Conservation (phyloP, 2,329 filamentous ascomycete genomes). For the Albophoma yamanashiensis region DNA sequence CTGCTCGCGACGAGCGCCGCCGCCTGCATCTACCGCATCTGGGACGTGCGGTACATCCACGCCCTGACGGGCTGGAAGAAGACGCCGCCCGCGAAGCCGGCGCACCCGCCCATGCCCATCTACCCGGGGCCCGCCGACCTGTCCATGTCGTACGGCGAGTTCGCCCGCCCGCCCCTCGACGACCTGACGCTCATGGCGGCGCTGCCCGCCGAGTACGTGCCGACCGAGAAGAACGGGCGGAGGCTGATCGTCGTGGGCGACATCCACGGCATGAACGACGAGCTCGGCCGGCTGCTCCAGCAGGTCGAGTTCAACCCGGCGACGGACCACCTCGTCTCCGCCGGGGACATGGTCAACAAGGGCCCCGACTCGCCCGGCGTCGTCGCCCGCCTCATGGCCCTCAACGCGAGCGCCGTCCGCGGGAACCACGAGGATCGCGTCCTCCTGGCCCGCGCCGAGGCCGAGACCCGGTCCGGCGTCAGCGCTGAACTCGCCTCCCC, state of each 20-base stretch:
- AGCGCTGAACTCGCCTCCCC: conserved; percentile 14
- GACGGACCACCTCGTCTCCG: conserved; percentile 62
- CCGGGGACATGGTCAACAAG: conserved; percentile 75
- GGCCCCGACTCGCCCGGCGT: conserved; percentile 76
- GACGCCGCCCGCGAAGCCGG: neutral
- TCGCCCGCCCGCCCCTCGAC: conserved; percentile 26
- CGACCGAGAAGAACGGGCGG: conserved; percentile 28
- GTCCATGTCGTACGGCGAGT: conserved; percentile 29
- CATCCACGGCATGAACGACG: conserved; percentile 74
- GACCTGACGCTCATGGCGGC: conserved; percentile 17
- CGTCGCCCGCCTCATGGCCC: conserved; percentile 59
- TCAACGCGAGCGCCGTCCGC: conserved; percentile 71
- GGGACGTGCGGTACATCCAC: conserved; percentile 10
- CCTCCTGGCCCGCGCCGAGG: conserved; percentile 48
- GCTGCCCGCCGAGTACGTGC: conserved; percentile 18
- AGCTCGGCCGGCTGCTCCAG: conserved; percentile 54
- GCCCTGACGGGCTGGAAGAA: neutral
- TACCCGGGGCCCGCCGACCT: conserved; percentile 17
- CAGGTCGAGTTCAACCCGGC: conserved; percentile 49
- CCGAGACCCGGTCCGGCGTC: conserved; percentile 13
- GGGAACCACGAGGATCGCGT: conserved; percentile 90
- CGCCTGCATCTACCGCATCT: conserved; percentile 22
- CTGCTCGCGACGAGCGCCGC: conserved; percentile 19
- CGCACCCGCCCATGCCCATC: neutral
- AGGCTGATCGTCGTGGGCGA: conserved; percentile 79